Conservation (phyloP, 2,329 filamentous ascomycete genomes). For the Pyrenophora seminiperda region DNA sequence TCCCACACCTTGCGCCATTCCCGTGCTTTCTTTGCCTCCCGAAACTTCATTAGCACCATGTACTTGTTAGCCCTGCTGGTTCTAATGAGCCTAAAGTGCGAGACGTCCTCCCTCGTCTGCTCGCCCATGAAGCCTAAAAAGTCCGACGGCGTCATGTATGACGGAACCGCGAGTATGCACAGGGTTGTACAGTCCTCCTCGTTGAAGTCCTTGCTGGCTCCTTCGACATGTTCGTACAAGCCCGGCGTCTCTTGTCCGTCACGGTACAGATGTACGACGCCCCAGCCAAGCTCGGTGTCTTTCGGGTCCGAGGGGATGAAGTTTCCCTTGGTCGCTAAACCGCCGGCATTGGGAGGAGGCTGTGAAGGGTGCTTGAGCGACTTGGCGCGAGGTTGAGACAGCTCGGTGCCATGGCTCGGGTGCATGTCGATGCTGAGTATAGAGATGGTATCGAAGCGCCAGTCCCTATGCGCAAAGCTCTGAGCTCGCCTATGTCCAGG, state of each 20-base stretch:
- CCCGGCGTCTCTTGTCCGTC: constrained; percentile 76
- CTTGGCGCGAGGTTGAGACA: constrained; percentile 41
- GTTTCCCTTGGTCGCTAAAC: constrained; percentile 80
- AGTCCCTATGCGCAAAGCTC: constrained; percentile 62
- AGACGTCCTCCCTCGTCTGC: constrained; percentile 81
- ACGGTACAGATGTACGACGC: constrained; percentile 90
- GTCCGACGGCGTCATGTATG: constrained; percentile 88
- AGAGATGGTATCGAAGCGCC: constrained; percentile 78
- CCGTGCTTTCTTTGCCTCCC: constrained; percentile 72
- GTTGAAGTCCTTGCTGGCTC: constrained; percentile 44
- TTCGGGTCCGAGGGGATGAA: constrained; percentile 73
- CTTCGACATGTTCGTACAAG: constrained; percentile 58
- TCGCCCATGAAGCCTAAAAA: constrained; percentile 92
- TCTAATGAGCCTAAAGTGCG: constrained; percentile 92
- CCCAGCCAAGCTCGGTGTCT: constrained; percentile 83
- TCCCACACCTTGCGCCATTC: constrained; percentile 88
- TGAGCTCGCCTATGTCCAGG: constrained; percentile 29
- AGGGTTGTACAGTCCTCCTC: constrained; percentile 80
- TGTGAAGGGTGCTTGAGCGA: constrained; percentile 52
- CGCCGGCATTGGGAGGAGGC: constrained; percentile 49
- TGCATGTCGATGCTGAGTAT: constrained; percentile 82
- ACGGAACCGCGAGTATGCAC: constrained; percentile 92
- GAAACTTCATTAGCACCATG: constrained; percentile 94
- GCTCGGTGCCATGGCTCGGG: constrained; percentile 36
- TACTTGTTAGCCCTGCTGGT: constrained; percentile 89